Base-by-base conservation (phyloP, 257 asterid species). In the Capsicum pubescens region DNA sequence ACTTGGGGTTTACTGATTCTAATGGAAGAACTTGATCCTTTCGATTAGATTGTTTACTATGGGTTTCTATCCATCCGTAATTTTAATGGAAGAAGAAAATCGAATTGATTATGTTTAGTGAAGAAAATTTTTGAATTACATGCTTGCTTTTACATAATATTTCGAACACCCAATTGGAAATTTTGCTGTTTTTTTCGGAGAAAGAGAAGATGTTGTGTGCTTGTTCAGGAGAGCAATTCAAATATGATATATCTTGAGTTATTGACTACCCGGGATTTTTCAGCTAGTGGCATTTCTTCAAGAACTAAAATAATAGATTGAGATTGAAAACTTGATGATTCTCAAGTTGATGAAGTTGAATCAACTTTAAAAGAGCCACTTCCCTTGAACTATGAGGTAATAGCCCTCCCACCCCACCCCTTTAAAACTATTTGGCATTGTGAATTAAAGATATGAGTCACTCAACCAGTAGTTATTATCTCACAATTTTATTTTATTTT, bases 261-360 rank as follows among this genome's bases (percentile, higher is more conserved):
- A 32, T 85, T 95, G 46, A 97, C 97, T 84, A 95, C 99, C 2
- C 93, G 99, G 89, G 98, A 95, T 89, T 95, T 93, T 89, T 95
- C 99, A 0, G 97, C 93, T 39, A 91, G 98, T 88, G 98, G 94
- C 54, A 86, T 94, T 82, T 95, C 98, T 17, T 94, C 99, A 32
- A 91, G 94, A 86, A 91, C 92, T 70, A 94, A 90, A 44, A 92
- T 94, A 56, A 90, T 71, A 36, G 95, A 94, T 81, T 91, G 95
- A 95, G 97, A 93, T 79, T 91, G 95, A 39, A 91, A 88, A 80
- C 90, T 93, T 56, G 98, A 94, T 87, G 99, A 95, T 89, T 97
- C 99, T 72, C 97, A 92, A 89, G 97, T 95, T 2, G 97, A 94
- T 92, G 97, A 94, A 92, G 99, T 91, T 67, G 99, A 95, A 76